phyloP scores from a whole-genome alignment of 306 rosid species.

The Crataegus laevigata region DNA sequence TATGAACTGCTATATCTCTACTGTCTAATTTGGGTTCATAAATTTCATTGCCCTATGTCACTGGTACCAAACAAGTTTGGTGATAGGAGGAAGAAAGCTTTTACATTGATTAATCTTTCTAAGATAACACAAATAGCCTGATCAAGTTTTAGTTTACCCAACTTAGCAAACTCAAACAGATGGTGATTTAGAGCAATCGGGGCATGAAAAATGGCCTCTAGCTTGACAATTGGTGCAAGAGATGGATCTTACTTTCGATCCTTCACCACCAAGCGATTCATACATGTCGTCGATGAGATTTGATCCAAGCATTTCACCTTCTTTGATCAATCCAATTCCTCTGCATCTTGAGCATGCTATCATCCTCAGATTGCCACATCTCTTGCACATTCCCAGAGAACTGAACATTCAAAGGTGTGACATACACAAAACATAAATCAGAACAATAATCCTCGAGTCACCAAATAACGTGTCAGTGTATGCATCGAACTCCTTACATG shows the following conservation, averaged over 20 bases:
- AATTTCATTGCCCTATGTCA: not conserved
- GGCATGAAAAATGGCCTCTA: conserved; percentile 71
- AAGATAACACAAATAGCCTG: not conserved
- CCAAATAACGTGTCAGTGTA: not conserved
- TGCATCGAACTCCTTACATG: not conserved
- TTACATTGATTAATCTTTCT: not conserved
- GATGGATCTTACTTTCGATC: conserved; percentile 25
- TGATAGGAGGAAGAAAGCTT: not conserved
- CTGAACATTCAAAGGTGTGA: conserved; percentile 30
- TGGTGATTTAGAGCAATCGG: conserved; percentile 47
- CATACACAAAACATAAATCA: not conserved
- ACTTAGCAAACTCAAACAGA: conserved; percentile 1
- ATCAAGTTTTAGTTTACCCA: not conserved
- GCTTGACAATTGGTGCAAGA: conserved; percentile 59
- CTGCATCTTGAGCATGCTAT: conserved; percentile 64
- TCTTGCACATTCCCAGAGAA: conserved; percentile 74
- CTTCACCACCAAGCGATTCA: conserved; percentile 36
- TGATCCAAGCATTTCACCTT: conserved; percentile 43
- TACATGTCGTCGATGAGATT: conserved; percentile 37
- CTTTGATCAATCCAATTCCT: conserved; percentile 61
- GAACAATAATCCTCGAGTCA: not conserved
- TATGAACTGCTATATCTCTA: not conserved
- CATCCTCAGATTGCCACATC: conserved; percentile 70
- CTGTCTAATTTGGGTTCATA: not conserved
- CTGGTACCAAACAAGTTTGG: not conserved